phyloP scores from a whole-genome alignment of 2,329 filamentous ascomycete genomes.

The Cladosporium halotolerans region DNA sequence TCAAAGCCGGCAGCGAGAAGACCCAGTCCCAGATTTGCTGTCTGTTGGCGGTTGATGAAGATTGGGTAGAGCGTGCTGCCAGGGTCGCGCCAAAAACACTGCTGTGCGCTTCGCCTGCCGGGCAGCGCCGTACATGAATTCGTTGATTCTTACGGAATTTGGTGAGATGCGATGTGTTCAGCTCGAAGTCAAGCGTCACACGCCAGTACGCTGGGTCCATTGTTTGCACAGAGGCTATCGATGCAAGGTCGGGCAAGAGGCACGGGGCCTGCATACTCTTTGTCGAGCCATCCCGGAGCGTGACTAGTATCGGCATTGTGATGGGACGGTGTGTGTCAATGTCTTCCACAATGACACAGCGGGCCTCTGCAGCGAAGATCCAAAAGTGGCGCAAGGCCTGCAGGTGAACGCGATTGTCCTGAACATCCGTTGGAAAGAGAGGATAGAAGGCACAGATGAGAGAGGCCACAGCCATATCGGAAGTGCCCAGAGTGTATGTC shows the following conservation, averaged over 20 bases:
- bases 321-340: constrained; percentile 76
- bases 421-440: constrained; percentile 78
- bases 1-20: constrained; percentile 55
- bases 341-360: constrained; percentile 84
- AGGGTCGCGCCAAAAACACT: constrained; percentile 63
- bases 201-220: constrained; percentile 70
- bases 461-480: constrained; percentile 76
- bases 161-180: constrained; percentile 54
- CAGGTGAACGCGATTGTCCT: constrained; percentile 90
- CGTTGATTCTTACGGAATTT: constrained; percentile 66
- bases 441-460: constrained; percentile 91
- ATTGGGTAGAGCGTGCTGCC: constrained; percentile 53
- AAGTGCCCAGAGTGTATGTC: constrained; percentile 84
- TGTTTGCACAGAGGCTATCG: constrained; percentile 57
- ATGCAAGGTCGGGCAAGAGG: constrained; percentile 57
- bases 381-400: constrained; percentile 97
- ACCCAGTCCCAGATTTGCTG: constrained; percentile 64
- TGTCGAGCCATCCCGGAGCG: constrained; percentile 19
- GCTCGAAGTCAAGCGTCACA: constrained; percentile 66
- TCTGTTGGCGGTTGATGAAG: constrained; percentile 19
- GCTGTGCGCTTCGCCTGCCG: constrained; percentile 46
- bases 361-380: constrained; percentile 84
- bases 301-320: constrained; percentile 36
- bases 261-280: constrained; percentile 47
- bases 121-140: constrained; percentile 66